Percentiles rank a stretch among this genome's conserved stretches.
Evolutionary conservation across 202 grass and related monocot species (phyloP).

Genomic region (Eragrostis tef): DNA sequence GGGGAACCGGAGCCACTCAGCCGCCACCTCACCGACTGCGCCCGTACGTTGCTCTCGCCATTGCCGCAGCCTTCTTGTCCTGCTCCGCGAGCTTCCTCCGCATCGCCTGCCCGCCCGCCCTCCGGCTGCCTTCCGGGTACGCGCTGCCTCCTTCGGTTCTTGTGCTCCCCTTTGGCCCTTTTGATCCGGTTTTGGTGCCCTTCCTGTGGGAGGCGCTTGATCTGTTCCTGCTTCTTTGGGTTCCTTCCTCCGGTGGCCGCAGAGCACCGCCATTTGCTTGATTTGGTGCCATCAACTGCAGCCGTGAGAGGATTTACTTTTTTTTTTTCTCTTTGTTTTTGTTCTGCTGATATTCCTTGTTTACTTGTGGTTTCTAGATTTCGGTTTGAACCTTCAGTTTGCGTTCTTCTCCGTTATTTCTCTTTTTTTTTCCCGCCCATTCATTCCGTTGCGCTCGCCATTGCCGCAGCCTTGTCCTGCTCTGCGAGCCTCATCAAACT

Average conservation of each 20-base stretch:
- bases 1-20: conserved; percentile 38
- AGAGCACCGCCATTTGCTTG: conserved; percentile 41
- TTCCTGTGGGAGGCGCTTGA: conserved; percentile 17
- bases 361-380: conserved; percentile 29
- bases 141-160: not conserved
- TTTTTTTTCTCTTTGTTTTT: no score
- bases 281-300: conserved; percentile 27
- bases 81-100: not conserved
- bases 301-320: conserved; percentile 30
- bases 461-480: no score
- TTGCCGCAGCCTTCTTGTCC: conserved; percentile 15
- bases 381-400: conserved; percentile 9
- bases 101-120: not conserved
- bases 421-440: not conserved
- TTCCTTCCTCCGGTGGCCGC: not conserved
- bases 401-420: not conserved
- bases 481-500: no score
- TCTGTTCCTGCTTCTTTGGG: conserved; percentile 21
- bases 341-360: conserved; percentile 18
- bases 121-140: conserved; percentile 40
- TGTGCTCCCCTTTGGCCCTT: not conserved
- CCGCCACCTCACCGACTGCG: conserved; percentile 28
- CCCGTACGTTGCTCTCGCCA: conserved; percentile 7
- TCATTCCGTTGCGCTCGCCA: no score
- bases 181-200: conserved; percentile 22